These are phyloP conservation scores for Medicago lupulina DNA, from an alignment of 306 rosid genomes.

Conservation along the genomic window DNA sequence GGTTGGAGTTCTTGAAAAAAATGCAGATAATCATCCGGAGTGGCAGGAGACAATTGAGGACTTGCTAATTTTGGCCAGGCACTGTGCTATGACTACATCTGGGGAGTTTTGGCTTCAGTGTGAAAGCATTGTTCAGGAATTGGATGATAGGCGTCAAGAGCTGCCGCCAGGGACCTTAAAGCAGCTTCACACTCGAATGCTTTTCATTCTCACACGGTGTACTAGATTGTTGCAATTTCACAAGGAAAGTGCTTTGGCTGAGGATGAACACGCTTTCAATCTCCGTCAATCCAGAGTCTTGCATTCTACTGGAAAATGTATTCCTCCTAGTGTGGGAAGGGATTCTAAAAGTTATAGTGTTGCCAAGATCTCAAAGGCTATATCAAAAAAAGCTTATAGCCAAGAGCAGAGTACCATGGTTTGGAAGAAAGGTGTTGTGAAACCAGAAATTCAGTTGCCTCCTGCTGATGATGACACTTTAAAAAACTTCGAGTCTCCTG, in stretches of 20 bases:
- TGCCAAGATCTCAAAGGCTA: slow-evolving; percentile 61
- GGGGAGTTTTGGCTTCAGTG: slow-evolving; percentile 99
- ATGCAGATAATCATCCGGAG: slow-evolving; percentile 93
- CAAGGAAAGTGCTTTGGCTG: slow-evolving; percentile 91
- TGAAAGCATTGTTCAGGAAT: slow-evolving; percentile 97
- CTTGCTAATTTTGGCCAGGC: slow-evolving; percentile 91
- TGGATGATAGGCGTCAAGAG: slow-evolving; percentile 99
- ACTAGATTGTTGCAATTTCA: slow-evolving; percentile 94
- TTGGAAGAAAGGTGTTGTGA: slow-evolving; percentile 71
- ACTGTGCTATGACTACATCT: slow-evolving; percentile 91
- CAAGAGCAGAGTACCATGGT: slow-evolving; percentile 76
- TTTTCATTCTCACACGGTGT: slow-evolving; percentile 97
- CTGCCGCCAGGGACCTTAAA: slow-evolving; percentile 88
- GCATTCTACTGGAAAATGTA: slow-evolving; percentile 69
- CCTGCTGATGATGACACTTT: slow-evolving; percentile 59
- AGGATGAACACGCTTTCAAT: slow-evolving; percentile 81
- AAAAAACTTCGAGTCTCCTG: slow-evolving; percentile 62
- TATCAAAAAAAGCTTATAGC: slow-evolving; percentile 83
- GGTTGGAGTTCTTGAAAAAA: slow-evolving; percentile 91
- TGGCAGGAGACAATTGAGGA: slow-evolving; percentile 98
- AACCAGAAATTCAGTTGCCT: slow-evolving; percentile 49
- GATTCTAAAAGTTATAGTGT: slow-evolving; percentile 63
- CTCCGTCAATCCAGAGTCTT: slow-evolving; percentile 83
- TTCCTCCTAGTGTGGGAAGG: slow-evolving; percentile 68
- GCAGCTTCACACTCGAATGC: slow-evolving; percentile 95